Conservation (phyloP, 2,329 filamentous ascomycete species). For the Thelonectria discophora region DNA sequence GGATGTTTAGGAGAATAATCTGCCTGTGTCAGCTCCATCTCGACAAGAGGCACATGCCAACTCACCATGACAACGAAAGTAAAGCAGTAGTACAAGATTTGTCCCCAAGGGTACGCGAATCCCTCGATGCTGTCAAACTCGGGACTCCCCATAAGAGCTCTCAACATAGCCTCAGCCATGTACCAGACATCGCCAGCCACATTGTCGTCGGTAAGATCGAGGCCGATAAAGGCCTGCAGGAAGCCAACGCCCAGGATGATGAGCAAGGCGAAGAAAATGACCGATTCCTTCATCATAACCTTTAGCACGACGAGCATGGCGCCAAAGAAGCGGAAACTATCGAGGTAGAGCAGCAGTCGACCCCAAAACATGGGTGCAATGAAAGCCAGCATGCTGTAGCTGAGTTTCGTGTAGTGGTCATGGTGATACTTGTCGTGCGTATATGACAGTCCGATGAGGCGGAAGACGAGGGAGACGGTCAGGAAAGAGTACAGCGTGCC, state of each 20-base stretch:
- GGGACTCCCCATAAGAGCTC: conserved; percentile 89
- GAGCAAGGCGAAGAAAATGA: conserved; percentile 96
- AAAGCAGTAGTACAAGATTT: conserved; percentile 97
- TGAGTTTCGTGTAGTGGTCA: conserved; percentile 76
- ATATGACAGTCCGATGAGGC: conserved; percentile 80
- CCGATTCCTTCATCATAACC: conserved; percentile 90
- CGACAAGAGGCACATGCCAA: background rate
- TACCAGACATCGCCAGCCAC: conserved; percentile 74
- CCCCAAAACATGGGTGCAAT: conserved; percentile 97
- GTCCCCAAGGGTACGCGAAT: conserved; percentile 91
- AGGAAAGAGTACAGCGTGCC: conserved; percentile 81
- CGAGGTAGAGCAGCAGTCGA: conserved; percentile 89
- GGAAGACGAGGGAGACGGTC: conserved; percentile 78
- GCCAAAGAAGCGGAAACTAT: conserved; percentile 94
- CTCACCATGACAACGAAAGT: conserved; percentile 95
- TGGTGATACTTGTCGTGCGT: conserved; percentile 56
- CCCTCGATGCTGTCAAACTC: conserved; percentile 90
- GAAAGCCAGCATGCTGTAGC: conserved; percentile 95
- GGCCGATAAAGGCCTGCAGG: conserved; percentile 90
- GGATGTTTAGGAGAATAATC: conserved; percentile 87
- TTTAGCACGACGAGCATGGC: conserved; percentile 98
- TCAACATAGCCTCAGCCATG: conserved; percentile 84
- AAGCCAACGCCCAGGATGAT: conserved; percentile 86
- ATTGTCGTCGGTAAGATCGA: conserved; percentile 83
- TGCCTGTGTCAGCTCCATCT: conserved; percentile 33